These are phyloP conservation scores for Picea mariana DNA, from an alignment of 83 land plant species.

Conservation along the genomic window DNA sequence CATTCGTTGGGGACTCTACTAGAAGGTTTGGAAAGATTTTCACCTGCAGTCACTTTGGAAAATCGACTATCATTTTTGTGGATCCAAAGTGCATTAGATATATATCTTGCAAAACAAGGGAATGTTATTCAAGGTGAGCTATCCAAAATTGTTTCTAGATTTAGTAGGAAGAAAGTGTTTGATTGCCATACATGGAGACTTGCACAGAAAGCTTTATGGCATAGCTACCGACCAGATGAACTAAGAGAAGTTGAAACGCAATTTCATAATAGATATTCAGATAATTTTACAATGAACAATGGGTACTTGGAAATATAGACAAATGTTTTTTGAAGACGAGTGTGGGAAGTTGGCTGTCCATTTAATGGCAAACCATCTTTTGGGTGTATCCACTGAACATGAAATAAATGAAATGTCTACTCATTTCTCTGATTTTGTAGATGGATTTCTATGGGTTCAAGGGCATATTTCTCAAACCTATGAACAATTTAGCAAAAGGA, in stretches of 20 bases:
- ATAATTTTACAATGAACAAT: slow-evolving; percentile 26
- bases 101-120: slow-evolving; percentile 63
- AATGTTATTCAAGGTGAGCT: slow-evolving; percentile 35
- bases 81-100: slow-evolving; percentile 41
- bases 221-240: no score
- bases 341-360: slow-evolving; percentile 52
- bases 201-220: no score
- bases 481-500: no score
- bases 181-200: no score
- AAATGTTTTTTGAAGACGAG: slow-evolving; percentile 38
- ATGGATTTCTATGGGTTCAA: slow-evolving; percentile 38
- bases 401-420: slow-evolving; percentile 47
- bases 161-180: no score
- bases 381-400: slow-evolving; percentile 35
- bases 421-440: slow-evolving; percentile 46
- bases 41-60: slow-evolving; percentile 39
- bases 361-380: slow-evolving; percentile 53
- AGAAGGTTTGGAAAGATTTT: slow-evolving; percentile 59
- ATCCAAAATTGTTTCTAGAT: no score
- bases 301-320: slow-evolving; percentile 10
- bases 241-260: slow-evolving; percentile 23
- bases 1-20: slow-evolving; percentile 42
- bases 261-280: slow-evolving; percentile 41
- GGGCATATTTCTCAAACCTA: no score
- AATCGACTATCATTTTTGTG: slow-evolving; percentile 50